A percentile compares a stretch with the other conserved stretches of the same genome.
phyloP scores from a whole-genome alignment of 192 early-diverging fungal species.

The Chytriomyces confervae region DNA sequence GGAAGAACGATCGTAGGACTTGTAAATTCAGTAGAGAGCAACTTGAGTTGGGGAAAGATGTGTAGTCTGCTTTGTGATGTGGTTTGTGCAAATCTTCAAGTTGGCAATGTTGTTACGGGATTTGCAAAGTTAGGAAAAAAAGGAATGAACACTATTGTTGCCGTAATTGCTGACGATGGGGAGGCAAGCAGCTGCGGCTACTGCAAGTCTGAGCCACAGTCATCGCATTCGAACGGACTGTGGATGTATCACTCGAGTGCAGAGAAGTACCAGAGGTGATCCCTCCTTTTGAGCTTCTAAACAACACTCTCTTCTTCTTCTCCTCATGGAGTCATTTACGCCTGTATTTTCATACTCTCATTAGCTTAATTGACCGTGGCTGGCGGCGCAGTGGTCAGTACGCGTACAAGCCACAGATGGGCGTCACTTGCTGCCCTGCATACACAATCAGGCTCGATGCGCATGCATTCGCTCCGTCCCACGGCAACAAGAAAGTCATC shows the following conservation, averaged over 20 bases:
- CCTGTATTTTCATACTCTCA: slow-evolving; percentile 56
- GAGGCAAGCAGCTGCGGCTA: slow-evolving; percentile 61
- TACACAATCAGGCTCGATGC: slow-evolving; percentile 76
- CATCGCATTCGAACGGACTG: slow-evolving; percentile 66
- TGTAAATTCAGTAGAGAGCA: not conserved
- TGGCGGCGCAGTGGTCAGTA: slow-evolving; percentile 79
- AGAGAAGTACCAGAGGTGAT: slow-evolving; percentile 30
- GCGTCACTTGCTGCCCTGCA: slow-evolving; percentile 73
- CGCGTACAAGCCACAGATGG: slow-evolving; percentile 74
- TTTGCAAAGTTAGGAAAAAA: too few species aligned
- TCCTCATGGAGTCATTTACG: too few species aligned
- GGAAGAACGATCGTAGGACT: not conserved
- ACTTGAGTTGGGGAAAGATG: not conserved
- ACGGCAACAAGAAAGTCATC: slow-evolving; percentile 68
- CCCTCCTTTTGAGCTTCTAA: not conserved
- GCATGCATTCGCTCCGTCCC: slow-evolving; percentile 49
- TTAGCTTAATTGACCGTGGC: slow-evolving; percentile 69
- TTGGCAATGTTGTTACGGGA: too few species aligned
- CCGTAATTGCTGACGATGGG: slow-evolving; percentile 13
- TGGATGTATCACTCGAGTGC: slow-evolving; percentile 63
- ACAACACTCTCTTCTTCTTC: not conserved
- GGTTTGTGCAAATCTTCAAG: too few species aligned
- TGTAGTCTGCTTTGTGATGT: too few species aligned
- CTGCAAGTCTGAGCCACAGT: slow-evolving; percentile 56
- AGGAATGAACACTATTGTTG: slow-evolving; percentile 6